Evolutionary conservation across 371 early-diverging fungal species (phyloP).

Genomic region (Rhizopus arrhizus): DNA sequence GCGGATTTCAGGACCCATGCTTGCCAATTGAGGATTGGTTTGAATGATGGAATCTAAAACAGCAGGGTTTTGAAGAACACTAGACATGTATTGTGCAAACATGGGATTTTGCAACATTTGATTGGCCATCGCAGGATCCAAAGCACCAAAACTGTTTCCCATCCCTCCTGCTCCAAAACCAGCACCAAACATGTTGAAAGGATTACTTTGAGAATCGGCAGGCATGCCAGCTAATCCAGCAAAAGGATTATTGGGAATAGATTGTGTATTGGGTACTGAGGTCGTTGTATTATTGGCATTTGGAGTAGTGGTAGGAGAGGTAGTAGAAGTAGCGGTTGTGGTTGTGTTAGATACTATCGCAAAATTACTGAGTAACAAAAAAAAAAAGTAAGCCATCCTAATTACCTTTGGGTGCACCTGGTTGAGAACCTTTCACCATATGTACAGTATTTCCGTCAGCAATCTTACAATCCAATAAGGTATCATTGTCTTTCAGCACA

Average conservation of each 20-base stretch:
- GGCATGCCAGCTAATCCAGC: conserved; percentile 45
- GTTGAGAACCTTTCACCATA: conserved; percentile 74
- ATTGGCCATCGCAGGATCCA: conserved; percentile 73
- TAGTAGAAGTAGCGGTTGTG: conserved; percentile 27
- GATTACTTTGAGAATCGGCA: conserved; percentile 50
- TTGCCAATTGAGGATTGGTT: conserved; percentile 78
- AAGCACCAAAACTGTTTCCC: conserved; percentile 62
- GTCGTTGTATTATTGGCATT: conserved; percentile 24
- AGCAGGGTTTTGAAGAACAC: conserved; percentile 79
- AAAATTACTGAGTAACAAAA: too few relatives aligned
- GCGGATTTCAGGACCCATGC: conserved; percentile 86
- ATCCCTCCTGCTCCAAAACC: conserved; percentile 59
- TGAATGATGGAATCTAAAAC: conserved; percentile 82
- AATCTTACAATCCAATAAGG: conserved; percentile 78
- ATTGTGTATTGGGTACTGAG: conserved; percentile 25
- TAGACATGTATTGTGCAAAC: conserved; percentile 79
- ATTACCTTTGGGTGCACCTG: conserved; percentile 41
- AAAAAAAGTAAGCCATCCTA: background rate
- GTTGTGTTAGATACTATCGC: conserved; percentile 1
- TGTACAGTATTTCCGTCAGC: conserved; percentile 80
- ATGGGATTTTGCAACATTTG: conserved; percentile 83
- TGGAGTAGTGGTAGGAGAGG: conserved; percentile 34
- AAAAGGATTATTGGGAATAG: conserved; percentile 34
- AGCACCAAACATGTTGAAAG: conserved; percentile 56
- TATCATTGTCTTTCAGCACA: conserved; percentile 92